Evolutionary conservation across 441 rosid species (phyloP).

Genomic region (Lepidium campestre): DNA sequence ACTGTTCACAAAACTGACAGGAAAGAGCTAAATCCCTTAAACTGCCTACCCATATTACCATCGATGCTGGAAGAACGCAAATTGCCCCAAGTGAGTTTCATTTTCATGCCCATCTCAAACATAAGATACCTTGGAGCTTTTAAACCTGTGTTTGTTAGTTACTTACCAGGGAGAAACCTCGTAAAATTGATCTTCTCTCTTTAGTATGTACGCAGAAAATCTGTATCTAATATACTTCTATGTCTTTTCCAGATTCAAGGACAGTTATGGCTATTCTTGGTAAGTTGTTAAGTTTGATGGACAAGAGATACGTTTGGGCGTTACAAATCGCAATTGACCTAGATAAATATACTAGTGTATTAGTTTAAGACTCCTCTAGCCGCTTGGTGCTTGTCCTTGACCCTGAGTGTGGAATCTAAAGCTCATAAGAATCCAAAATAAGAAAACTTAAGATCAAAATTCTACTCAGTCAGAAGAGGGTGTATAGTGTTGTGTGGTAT

Average conservation of each 20-base stretch:
- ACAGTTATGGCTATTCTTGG: constrained; percentile 99
- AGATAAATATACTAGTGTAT: not conserved
- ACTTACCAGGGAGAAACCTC: not conserved
- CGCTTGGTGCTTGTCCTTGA: not conserved
- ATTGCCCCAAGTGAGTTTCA: constrained; percentile 89
- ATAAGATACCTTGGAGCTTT: not conserved
- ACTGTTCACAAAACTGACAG: constrained; percentile 39
- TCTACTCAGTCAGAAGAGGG: not conserved
- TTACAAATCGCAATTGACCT: not conserved
- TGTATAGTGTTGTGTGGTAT: not conserved
- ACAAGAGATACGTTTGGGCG: not conserved
- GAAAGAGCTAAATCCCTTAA: constrained; percentile 80
- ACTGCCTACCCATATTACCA: constrained; percentile 84
- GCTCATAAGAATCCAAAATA: not conserved
- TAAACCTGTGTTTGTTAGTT: not conserved
- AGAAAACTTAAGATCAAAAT: not conserved
- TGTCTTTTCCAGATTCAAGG: constrained; percentile 74
- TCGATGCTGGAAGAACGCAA: constrained; percentile 98
- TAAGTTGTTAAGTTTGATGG: constrained; percentile 28
- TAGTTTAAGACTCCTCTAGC: not conserved
- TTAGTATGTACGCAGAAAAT: not conserved
- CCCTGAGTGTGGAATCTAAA: not conserved
- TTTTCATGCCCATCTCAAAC: not conserved
- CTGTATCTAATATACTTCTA: constrained; percentile 1
- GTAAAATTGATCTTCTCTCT: not conserved